Conservation (phyloP, 768 basidiomycete genomes). For the Hericium rajendrae region DNA sequence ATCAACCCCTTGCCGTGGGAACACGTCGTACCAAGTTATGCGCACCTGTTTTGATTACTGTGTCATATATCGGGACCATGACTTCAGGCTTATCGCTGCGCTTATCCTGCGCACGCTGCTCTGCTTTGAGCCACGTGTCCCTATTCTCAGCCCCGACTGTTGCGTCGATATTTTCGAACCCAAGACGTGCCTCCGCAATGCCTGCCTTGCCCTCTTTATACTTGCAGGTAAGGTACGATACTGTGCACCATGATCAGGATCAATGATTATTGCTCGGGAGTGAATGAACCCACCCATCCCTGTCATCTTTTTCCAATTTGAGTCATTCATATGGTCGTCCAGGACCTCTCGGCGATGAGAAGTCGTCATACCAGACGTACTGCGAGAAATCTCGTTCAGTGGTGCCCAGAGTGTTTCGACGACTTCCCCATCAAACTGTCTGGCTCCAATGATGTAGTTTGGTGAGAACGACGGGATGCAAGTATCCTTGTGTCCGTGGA, state of each 20-base stretch:
- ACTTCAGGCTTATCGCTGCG: background rate
- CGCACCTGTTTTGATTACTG: background rate
- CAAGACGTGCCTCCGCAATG: background rate
- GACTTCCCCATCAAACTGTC: constrained; percentile 3
- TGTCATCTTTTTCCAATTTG: constrained; percentile 4
- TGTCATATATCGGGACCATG: background rate
- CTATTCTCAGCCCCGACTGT: background rate
- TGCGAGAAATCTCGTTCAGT: constrained; percentile 1
- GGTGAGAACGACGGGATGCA: constrained; percentile 1
- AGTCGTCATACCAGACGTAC: background rate
- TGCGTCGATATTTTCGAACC: background rate
- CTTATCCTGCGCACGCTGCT: background rate
- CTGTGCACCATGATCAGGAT: background rate
- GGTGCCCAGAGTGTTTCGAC: constrained; percentile 4
- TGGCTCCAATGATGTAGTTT: background rate
- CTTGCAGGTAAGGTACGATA: background rate
- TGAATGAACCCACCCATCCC: background rate
- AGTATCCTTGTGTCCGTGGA: constrained; percentile 1
- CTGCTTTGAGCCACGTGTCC: background rate
- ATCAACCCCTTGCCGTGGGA: background rate
- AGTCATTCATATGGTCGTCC: background rate
- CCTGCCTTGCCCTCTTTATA: background rate
- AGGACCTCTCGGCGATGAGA: background rate
- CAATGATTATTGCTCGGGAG: background rate
- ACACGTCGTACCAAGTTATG: too few species aligned